These are phyloP conservation scores for Coprinopsis sp. DNA, from an alignment of 768 basidiomycete species.

Conservation along the genomic window DNA sequence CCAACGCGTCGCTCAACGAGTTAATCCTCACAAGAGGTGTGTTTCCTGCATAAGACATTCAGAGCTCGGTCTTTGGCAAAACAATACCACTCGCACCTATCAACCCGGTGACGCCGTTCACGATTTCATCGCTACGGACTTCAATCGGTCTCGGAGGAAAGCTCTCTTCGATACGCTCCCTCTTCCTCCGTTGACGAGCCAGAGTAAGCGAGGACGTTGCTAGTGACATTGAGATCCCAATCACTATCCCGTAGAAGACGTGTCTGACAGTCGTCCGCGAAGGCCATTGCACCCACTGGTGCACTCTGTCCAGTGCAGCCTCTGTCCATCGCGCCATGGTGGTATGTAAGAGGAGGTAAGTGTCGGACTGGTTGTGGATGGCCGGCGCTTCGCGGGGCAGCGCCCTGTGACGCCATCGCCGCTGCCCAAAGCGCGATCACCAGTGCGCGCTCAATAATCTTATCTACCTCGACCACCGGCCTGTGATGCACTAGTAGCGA, in stretches of 20 bases:
- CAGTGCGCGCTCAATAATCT: not conserved
- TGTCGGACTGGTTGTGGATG: not conserved
- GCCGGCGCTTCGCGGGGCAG: too few relatives aligned
- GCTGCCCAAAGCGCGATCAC: not conserved
- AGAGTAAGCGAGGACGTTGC: slow-evolving; percentile 62
- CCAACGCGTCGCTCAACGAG: slow-evolving; percentile 84
- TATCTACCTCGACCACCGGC: slow-evolving; percentile 2
- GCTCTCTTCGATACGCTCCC: slow-evolving; percentile 33
- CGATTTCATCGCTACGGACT: slow-evolving; percentile 69
- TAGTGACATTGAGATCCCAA: slow-evolving; percentile 75
- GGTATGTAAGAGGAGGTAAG: slow-evolving; percentile 2
- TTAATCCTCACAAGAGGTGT: slow-evolving; percentile 91
- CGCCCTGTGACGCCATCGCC: slow-evolving; percentile 4
- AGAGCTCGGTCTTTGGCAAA: not conserved
- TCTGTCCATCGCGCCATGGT: slow-evolving; percentile 20
- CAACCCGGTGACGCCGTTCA: slow-evolving; percentile 75
- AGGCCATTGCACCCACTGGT: slow-evolving; percentile 33
- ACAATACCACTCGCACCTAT: slow-evolving; percentile 57
- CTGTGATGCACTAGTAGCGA: not conserved
- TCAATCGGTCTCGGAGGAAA: slow-evolving; percentile 59
- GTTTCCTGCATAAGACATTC: slow-evolving; percentile 55
- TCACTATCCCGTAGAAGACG: slow-evolving; percentile 43
- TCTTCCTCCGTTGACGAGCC: slow-evolving; percentile 48
- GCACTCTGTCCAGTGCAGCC: slow-evolving; percentile 14
- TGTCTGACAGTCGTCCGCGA: slow-evolving; percentile 32